phyloP scores from a whole-genome alignment of 805 yeast genomes.

The Hyphopichia homilentoma region DNA sequence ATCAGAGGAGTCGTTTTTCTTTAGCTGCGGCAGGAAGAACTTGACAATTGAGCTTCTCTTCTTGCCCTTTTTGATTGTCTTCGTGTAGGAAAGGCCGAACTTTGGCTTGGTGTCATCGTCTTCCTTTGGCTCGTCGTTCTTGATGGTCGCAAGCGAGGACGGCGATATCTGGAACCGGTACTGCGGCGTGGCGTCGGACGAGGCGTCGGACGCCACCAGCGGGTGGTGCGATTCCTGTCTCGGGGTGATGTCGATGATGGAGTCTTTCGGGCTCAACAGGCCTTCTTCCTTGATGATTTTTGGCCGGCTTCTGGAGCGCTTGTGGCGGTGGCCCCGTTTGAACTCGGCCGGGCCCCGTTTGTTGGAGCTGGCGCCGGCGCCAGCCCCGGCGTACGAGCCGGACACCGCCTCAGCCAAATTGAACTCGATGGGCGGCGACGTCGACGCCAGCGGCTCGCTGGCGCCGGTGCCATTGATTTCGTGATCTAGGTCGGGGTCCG shows the following conservation, averaged over 20 bases:
- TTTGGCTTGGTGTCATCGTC: constrained; percentile 1
- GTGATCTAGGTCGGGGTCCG: constrained; percentile 2
- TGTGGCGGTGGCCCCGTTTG: no score
- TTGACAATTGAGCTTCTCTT: constrained; percentile 4
- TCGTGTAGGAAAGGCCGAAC: constrained; percentile 7
- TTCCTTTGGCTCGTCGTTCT: no score
- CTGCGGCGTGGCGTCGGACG: neutral
- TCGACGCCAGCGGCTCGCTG: constrained; percentile 8
- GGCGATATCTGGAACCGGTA: neutral
- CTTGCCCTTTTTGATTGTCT: constrained; percentile 8
- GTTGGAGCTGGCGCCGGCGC: no score
- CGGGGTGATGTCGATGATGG: no score
- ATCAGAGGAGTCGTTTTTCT: constrained; percentile 3
- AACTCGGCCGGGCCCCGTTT: no score
- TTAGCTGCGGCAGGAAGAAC: constrained; percentile 9
- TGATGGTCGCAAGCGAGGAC: no score
- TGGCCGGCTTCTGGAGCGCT: neutral
- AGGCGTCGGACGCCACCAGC: neutral
- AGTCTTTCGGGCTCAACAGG: neutral
- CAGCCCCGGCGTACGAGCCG: constrained; percentile 11
- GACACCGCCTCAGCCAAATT: constrained; percentile 19
- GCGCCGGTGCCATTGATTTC: constrained; percentile 1
- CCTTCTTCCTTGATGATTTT: constrained; percentile 1
- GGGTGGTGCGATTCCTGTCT: no score
- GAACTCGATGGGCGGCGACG: constrained; percentile 33